A percentile compares a stretch with the other conserved stretches of the same genome.
These are phyloP conservation scores for Globisporangium solare DNA, from an alignment of 352 stramenopile genomes.

Conservation along the genomic window DNA sequence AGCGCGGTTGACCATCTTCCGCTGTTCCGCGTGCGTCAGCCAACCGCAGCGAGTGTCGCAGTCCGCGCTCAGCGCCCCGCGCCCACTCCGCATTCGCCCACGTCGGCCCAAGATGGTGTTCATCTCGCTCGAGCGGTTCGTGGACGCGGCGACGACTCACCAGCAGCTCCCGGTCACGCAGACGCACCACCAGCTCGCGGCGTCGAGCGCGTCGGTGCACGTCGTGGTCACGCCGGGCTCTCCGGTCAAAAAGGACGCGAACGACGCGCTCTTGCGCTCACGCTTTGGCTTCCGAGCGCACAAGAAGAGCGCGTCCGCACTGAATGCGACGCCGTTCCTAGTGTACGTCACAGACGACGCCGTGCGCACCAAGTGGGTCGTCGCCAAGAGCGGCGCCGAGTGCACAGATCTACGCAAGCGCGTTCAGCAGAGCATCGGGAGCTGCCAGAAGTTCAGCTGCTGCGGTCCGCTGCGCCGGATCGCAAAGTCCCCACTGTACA, in stretches of 20 bases:
- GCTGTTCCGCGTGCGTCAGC: neutral
- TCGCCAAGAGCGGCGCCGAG: conserved; percentile 48
- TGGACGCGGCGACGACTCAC: conserved; percentile 14
- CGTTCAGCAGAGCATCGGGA: conserved; percentile 24
- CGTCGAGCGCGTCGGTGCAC: conserved; percentile 22
- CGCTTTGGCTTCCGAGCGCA: conserved; percentile 10
- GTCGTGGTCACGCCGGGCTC: conserved; percentile 72
- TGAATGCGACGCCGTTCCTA: conserved; percentile 34
- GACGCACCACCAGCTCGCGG: conserved; percentile 13
- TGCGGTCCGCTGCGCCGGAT: conserved; percentile 57
- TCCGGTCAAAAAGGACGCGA: conserved; percentile 29
- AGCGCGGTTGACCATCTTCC: neutral
- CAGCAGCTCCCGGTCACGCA: conserved; percentile 10
- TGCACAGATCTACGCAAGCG: conserved; percentile 37
- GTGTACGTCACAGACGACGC: conserved; percentile 73
- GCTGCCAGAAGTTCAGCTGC: conserved; percentile 43
- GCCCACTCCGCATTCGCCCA: neutral
- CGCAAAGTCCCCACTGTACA: conserved; percentile 36
- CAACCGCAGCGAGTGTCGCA: neutral
- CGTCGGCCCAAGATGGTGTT: conserved; percentile 53
- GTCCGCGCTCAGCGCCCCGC: neutral
- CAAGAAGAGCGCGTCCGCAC: conserved; percentile 4
- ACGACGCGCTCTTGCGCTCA: conserved; percentile 8
- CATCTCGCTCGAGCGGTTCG: conserved; percentile 69
- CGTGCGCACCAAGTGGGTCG: conserved; percentile 64